Evolutionary conservation across 495 filamentous ascomycete species (phyloP).

Genomic region (Ascobolus immersus): DNA sequence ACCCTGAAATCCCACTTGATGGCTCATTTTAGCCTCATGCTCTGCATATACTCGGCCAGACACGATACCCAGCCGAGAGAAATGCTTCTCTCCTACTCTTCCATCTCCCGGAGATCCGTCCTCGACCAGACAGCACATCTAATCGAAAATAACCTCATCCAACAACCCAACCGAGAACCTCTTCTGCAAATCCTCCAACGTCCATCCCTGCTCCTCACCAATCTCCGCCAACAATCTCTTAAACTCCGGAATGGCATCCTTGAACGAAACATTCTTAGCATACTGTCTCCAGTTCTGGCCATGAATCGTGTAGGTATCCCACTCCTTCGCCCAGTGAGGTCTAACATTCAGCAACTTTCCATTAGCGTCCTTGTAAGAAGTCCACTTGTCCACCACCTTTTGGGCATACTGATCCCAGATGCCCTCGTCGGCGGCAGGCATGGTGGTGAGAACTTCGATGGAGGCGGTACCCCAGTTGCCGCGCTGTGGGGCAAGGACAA

Average conservation of each 20-base stretch:
- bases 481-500: constrained; percentile 28
- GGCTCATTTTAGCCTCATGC: too few species aligned
- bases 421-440: constrained; percentile 19
- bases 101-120: too few species aligned
- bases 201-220: constrained; percentile 24
- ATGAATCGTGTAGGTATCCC: constrained; percentile 14
- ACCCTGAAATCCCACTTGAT: too few species aligned
- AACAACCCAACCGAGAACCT: constrained; percentile 22
- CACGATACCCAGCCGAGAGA: too few species aligned
- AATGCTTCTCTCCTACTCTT: too few species aligned
- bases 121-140: too few species aligned
- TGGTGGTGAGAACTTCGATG: constrained; percentile 26
- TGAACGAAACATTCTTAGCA: constrained; percentile 22
- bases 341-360: constrained; percentile 18
- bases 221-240: constrained; percentile 18
- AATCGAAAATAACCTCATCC: constrained; percentile 17
- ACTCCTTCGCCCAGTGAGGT: constrained; percentile 33
- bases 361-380: constrained; percentile 17
- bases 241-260: constrained; percentile 22
- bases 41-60: too few species aligned
- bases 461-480: constrained; percentile 25
- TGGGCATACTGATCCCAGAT: constrained; percentile 24
- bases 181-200: constrained; percentile 19
- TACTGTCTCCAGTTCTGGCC: constrained; percentile 17
- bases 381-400: constrained; percentile 24